Percentiles rank a stretch among this genome's conserved stretches.
phyloP scores from a whole-genome alignment of 306 rosid genomes.

The Lagenaria siceraria region DNA sequence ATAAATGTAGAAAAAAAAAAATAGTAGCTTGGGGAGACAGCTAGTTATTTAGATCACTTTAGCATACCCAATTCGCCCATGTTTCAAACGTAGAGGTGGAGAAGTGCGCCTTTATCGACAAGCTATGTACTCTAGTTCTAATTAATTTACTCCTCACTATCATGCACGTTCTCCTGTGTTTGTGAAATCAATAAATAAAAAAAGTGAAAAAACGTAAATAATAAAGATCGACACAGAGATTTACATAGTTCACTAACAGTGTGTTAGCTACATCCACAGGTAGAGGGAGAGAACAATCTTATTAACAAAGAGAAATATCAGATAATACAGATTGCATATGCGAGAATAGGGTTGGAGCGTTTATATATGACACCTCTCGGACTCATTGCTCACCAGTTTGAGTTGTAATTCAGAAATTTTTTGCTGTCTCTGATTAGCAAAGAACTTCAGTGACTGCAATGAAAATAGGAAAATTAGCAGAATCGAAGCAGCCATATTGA shows the following conservation, averaged over 20 bases:
- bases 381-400: slow-evolving; percentile 41
- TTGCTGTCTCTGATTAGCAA: slow-evolving; percentile 39
- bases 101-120: not conserved
- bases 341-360: no score
- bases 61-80: not conserved
- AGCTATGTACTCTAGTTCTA: not conserved
- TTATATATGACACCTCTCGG: not conserved
- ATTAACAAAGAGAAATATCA: no score
- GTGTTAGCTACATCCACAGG: no score
- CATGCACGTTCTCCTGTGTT: not conserved
- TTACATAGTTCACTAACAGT: no score
- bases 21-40: not conserved
- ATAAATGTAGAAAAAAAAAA: not conserved
- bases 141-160: not conserved
- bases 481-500: not conserved
- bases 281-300: no score
- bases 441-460: slow-evolving; percentile 69
- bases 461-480: slow-evolving; percentile 1
- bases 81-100: not conserved
- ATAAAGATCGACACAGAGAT: no score
- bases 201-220: no score
- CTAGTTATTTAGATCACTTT: not conserved
- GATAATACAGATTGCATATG: no score
- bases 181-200: no score
- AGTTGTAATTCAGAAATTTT: slow-evolving; percentile 40